Conservation (phyloP, 176 grass and related monocot genomes). For the Saccharum officinarum region DNA sequence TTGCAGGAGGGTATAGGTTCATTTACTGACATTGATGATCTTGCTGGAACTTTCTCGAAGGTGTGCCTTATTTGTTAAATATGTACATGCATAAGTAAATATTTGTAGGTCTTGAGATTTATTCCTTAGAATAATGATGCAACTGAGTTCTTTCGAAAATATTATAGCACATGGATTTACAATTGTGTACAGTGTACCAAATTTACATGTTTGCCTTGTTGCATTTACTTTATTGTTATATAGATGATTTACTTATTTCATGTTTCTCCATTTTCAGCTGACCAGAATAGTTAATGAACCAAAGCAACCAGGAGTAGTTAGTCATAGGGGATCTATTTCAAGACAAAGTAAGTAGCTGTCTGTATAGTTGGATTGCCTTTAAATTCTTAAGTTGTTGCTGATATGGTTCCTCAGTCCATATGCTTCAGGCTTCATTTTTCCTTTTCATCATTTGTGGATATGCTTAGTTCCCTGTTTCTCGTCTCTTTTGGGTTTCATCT, state of each 20-base stretch:
- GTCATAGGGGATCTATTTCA: conserved; percentile 58
- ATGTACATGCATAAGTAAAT: not conserved
- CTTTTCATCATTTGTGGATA: not conserved
- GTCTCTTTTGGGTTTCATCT: too few relatives aligned
- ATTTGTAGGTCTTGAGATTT: not conserved
- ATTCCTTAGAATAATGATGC: not conserved
- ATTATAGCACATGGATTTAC: conserved; percentile 1
- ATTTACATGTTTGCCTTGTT: conserved; percentile 3
- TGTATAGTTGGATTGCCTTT: conserved; percentile 14
- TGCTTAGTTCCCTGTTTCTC: too few relatives aligned
- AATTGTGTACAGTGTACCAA: not conserved
- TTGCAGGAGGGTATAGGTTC: conserved; percentile 41
- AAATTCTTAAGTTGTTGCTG: conserved; percentile 27
- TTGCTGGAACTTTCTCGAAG: conserved; percentile 45
- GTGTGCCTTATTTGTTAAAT: conserved; percentile 19
- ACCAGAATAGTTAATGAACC: conserved; percentile 47
- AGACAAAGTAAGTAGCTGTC: conserved; percentile 53
- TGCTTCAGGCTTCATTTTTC: not conserved
- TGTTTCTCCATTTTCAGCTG: conserved; percentile 45
- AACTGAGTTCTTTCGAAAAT: not conserved
- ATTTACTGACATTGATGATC: conserved; percentile 45
- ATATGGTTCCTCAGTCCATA: conserved; percentile 12
- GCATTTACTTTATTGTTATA: not conserved
- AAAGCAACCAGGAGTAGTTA: conserved; percentile 37
- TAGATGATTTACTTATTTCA: conserved; percentile 12